Conservation (phyloP, 2,329 filamentous ascomycete species). For the Ophiocordyceps polyrhachis-furcata region DNA sequence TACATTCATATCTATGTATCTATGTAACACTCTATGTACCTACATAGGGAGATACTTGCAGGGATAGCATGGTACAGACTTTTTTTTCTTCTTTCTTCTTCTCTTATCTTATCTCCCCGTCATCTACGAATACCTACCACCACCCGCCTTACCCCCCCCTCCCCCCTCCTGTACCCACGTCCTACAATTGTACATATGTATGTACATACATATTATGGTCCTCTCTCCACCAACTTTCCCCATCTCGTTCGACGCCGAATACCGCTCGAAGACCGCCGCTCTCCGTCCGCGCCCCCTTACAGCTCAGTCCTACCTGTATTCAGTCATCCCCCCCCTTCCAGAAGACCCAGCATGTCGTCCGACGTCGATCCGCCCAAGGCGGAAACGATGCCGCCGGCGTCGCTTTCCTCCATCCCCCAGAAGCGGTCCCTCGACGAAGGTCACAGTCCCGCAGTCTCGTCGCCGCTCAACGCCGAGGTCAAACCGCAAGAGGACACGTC, state of each 20-base stretch:
- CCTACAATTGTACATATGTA: no score
- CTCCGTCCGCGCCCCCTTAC: neutral
- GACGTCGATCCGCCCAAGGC: constrained; percentile 19
- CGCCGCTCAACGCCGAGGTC: constrained; percentile 53
- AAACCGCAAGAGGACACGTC: constrained; percentile 27
- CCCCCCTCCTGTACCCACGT: no score
- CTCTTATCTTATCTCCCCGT: neutral
- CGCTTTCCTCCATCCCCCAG: constrained; percentile 34
- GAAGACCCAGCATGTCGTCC: constrained; percentile 13
- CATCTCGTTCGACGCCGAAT: neutral
- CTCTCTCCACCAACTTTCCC: neutral
- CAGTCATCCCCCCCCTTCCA: neutral
- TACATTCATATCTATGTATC: no score
- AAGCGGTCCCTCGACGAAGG: constrained; percentile 51
- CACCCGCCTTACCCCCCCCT: no score
- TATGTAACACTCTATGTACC: no score
- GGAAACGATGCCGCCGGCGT: constrained; percentile 20
- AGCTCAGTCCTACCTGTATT: neutral
- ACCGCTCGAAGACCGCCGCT: neutral
- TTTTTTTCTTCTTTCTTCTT: no score
- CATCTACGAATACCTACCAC: neutral
- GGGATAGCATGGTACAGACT: neutral
- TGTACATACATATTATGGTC: neutral
- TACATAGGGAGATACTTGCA: no score
- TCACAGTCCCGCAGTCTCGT: constrained; percentile 52